phyloP scores from a whole-genome alignment of 2,329 filamentous ascomycete species.

The Aspergillus ochraceus region DNA sequence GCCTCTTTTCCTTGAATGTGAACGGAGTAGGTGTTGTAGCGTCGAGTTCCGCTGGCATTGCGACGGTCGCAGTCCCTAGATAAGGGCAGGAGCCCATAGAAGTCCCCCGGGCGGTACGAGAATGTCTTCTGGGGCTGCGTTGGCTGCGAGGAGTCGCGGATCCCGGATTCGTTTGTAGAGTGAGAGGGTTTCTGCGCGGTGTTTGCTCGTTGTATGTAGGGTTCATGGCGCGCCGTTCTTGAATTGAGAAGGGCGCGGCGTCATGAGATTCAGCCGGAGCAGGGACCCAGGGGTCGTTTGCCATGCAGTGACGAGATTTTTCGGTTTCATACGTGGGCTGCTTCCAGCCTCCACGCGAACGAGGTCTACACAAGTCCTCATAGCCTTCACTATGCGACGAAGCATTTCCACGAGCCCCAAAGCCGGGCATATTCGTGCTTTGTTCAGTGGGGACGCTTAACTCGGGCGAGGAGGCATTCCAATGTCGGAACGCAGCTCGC shows the following conservation, averaged over 20 bases:
- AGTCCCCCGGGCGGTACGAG: constrained; percentile 6
- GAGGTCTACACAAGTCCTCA: not conserved
- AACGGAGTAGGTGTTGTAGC: constrained; percentile 27
- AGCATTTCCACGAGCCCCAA: not conserved
- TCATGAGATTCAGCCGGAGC: constrained; percentile 9
- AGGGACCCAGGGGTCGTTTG: constrained; percentile 17
- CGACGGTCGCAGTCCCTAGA: constrained; percentile 19
- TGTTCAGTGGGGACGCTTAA: constrained; percentile 10
- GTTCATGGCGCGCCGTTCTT: constrained; percentile 38
- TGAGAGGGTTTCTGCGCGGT: constrained; percentile 29
- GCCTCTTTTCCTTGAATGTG: constrained; percentile 38
- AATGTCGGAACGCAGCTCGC: constrained; percentile 38
- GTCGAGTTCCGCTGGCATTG: constrained; percentile 15
- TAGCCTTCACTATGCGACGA: not conserved
- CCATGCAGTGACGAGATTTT: constrained; percentile 3
- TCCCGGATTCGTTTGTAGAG: constrained; percentile 25
- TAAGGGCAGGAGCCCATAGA: constrained; percentile 25
- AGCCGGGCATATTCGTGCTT: not conserved
- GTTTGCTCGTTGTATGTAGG: constrained; percentile 26
- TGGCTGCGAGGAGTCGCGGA: constrained; percentile 5
- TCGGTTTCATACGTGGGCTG: not conserved
- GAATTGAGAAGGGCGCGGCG: constrained; percentile 30
- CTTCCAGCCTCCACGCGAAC: not conserved
- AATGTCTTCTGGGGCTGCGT: constrained; percentile 14
- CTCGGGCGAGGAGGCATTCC: constrained; percentile 28